A percentile compares a stretch with the other conserved stretches of the same genome.
phyloP scores from a whole-genome alignment of 805 yeast genomes.

The Nakazawaea wyomingensis region DNA sequence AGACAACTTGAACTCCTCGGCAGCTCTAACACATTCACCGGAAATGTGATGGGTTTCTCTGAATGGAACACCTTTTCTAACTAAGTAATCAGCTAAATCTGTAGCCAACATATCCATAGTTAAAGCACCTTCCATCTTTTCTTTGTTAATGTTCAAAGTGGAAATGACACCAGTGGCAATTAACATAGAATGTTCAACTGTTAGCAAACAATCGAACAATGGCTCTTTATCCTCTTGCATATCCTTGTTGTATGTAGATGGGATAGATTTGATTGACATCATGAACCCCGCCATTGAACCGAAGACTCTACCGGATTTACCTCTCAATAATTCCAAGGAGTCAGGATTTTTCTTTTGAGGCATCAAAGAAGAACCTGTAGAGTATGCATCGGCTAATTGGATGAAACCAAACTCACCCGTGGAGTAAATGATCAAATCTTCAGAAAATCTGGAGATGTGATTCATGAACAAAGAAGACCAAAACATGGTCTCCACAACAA shows the following conservation, averaged over 20 bases:
- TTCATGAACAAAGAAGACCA: constrained; percentile 95
- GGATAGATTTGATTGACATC: constrained; percentile 95
- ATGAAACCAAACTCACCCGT: constrained; percentile 97
- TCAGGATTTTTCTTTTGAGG: constrained; percentile 99
- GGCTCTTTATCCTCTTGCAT: constrained; percentile 99
- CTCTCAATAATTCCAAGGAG: constrained; percentile 89
- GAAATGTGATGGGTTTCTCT: constrained; percentile 99
- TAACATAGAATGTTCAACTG: constrained; percentile 89
- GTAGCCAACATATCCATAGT: constrained; percentile 99
- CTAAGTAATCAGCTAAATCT: constrained; percentile 95
- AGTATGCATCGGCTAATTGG: constrained; percentile 92
- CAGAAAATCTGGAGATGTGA: constrained; percentile 90
- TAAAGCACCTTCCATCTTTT: constrained; percentile 78
- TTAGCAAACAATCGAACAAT: constrained; percentile 82
- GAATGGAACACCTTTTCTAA: constrained; percentile 97
- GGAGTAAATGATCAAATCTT: constrained; percentile 92
- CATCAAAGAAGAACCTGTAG: constrained; percentile 97
- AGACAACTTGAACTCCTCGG: constrained; percentile 69
- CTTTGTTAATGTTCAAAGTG: constrained; percentile 68
- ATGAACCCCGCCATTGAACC: constrained; percentile 93
- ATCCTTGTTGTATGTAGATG: constrained; percentile 96
- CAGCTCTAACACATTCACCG: constrained; percentile 91
- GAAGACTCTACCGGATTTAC: constrained; percentile 95
- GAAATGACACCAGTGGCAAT: constrained; percentile 97
- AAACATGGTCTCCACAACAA: constrained; percentile 90